Evolutionary conservation across 139 green algal species (phyloP), one percentile per base, ranked within the genome.

Genomic region (Astrephomene gubernaculifera): DNA sequence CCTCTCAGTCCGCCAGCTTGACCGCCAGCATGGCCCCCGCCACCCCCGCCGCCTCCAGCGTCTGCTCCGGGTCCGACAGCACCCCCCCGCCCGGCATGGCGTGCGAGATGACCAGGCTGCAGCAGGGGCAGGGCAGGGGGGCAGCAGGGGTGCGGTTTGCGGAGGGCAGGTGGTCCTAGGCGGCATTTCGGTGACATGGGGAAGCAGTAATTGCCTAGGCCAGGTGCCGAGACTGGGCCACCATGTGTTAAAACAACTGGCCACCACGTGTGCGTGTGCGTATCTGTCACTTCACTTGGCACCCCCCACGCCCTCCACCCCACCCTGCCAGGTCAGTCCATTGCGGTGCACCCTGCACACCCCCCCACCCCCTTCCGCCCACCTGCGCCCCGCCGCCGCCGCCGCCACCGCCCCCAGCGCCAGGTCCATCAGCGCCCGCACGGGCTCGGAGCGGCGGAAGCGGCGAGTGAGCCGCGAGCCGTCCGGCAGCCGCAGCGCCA

Each of bases 401-500:
- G 69, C 49, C 3, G 29, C n/a, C 29, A 81, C 33, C 17, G 33
- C 27, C 8, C 53, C 39, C 67, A 53, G 1, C 9, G 54, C 82
- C 6, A 54, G 90, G 64, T 91, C 91, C 54, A 87, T 76, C 70
- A 96, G 44, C 1, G 68, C 82, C 6, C 68, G n/a, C 3, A 96
- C 49, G 1, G 86, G 63, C 25, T 92, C 78, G 1, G 36, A 71
- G 1, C 24, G 57, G 10, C 76, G 90, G 89, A 97, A 97, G 70
- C 90, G 86, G 14, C 95, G 94, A 75, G 92, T 89, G 35, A 72
- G 29, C 22, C 94, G 91, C 24, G 10, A 24, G 22, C 94, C 94
- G 71, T 96, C 89, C 4, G 94, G 94, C 76, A 95, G 81, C 9
- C 92, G 89, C 17, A 95, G 80, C 27, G 88, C 84, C 63, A 91